A percentile compares a stretch with the other conserved stretches of the same genome.
These are phyloP conservation scores for Phytopythium chamaehyphon DNA, from an alignment of 352 stramenopile species.

Conservation along the genomic window DNA sequence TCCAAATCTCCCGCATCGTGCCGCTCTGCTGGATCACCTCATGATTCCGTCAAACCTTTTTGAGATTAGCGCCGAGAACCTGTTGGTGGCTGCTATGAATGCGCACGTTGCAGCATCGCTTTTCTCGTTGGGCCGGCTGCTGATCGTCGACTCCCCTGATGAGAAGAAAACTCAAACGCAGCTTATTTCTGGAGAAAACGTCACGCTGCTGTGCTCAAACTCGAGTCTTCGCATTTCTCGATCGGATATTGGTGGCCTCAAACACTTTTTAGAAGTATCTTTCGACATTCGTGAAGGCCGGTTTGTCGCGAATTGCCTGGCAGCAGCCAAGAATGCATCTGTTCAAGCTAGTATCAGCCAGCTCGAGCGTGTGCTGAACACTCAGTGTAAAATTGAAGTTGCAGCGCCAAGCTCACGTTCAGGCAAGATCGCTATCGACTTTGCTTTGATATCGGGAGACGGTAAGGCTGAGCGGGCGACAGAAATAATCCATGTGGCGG, in stretches of 20 bases:
- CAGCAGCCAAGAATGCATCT: slow-evolving; percentile 51
- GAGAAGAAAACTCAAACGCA: slow-evolving; percentile 42
- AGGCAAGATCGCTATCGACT: slow-evolving; percentile 43
- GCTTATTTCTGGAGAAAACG: slow-evolving; percentile 68
- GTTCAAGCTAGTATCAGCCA: slow-evolving; percentile 52
- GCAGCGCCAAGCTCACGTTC: slow-evolving; percentile 30
- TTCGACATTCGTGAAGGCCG: slow-evolving; percentile 75
- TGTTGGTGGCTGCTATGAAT: slow-evolving; percentile 73
- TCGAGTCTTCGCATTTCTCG: slow-evolving; percentile 62
- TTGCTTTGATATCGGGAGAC: slow-evolving; percentile 67
- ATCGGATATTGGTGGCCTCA: slow-evolving; percentile 69
- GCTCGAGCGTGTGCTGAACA: slow-evolving; percentile 70
- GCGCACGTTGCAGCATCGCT: slow-evolving; percentile 68
- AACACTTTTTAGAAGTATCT: slow-evolving; percentile 74
- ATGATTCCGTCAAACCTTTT: slow-evolving; percentile 78
- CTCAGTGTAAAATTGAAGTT: slow-evolving; percentile 76
- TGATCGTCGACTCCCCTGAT: slow-evolving; percentile 66
- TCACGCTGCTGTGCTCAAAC: slow-evolving; percentile 51
- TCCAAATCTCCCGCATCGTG: slow-evolving; percentile 53
- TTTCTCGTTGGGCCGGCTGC: slow-evolving; percentile 63
- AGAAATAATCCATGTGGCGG: slow-evolving; percentile 62
- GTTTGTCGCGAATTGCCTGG: slow-evolving; percentile 68
- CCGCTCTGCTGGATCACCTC: slow-evolving; percentile 48
- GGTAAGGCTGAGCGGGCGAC: slow-evolving; percentile 68
- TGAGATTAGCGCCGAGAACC: slow-evolving; percentile 63